Evolutionary conservation across 2,329 filamentous ascomycete species (phyloP).

Genomic region (Alternaria gaisen): DNA sequence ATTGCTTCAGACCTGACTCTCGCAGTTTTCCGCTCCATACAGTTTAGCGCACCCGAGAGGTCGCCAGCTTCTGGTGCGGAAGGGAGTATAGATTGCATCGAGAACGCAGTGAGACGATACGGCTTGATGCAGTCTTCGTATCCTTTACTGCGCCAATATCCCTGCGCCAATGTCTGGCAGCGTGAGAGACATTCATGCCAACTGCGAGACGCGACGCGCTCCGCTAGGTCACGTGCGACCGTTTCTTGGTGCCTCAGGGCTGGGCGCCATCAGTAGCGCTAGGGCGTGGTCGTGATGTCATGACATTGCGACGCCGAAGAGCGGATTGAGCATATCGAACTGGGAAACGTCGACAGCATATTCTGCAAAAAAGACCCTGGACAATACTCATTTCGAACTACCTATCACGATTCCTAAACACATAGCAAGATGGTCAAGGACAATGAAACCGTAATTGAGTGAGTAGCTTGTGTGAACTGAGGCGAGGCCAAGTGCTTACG

Average conservation of each 20-base stretch:
- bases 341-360: neutral
- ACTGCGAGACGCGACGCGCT: neutral
- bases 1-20: neutral
- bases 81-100: neutral
- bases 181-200: neutral
- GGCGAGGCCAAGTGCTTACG: slow-evolving; percentile 1
- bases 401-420: neutral
- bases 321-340: neutral
- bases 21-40: neutral
- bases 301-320: neutral
- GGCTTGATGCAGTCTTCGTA: neutral
- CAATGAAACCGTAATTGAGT: slow-evolving; percentile 61
- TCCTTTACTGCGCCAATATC: neutral
- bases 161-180: neutral
- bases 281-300: neutral
- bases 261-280: neutral
- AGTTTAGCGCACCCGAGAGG: neutral
- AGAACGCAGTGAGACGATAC: neutral
- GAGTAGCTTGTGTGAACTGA: slow-evolving; percentile 11
- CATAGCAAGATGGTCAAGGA: slow-evolving; percentile 60
- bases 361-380: neutral
- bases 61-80: neutral
- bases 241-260: neutral
- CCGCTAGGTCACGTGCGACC: neutral
- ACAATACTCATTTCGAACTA: neutral